Evolutionary conservation across 2,329 filamentous ascomycete species (phyloP).

Genomic region (Neophaeococcomyces mojaviensis): DNA sequence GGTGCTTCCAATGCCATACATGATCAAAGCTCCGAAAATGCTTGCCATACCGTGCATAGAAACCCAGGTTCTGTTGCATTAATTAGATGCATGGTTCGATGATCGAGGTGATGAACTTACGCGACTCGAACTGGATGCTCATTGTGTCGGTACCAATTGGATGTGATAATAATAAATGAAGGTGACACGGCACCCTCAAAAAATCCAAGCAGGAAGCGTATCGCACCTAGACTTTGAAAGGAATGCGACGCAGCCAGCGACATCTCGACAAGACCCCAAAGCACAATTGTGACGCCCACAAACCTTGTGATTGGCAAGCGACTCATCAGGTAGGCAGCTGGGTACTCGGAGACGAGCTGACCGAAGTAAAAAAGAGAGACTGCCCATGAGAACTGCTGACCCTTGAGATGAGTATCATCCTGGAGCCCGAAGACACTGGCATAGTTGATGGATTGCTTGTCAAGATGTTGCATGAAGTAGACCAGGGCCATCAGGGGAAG

Average conservation of each 20-base stretch:
- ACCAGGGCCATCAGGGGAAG: constrained; percentile 9
- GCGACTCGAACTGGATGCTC: constrained; percentile 37
- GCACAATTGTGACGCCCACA: constrained; percentile 10
- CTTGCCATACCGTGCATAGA: background rate
- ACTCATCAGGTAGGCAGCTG: constrained; percentile 3
- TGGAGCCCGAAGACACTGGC: constrained; percentile 7
- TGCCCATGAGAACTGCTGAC: constrained; percentile 25
- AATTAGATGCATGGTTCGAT: too few species aligned
- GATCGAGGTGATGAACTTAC: background rate
- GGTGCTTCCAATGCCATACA: constrained; percentile 5
- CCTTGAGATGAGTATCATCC: constrained; percentile 3
- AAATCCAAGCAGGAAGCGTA: constrained; percentile 40
- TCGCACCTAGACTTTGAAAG: constrained; percentile 37
- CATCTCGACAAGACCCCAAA: constrained; percentile 28
- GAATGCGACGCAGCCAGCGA: constrained; percentile 17
- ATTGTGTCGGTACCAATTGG: constrained; percentile 41
- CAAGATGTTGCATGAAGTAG: constrained; percentile 7
- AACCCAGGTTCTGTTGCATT: too few species aligned
- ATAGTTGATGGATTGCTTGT: constrained; percentile 6
- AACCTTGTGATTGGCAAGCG: constrained; percentile 2
- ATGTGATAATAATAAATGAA: constrained; percentile 44
- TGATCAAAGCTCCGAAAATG: constrained; percentile 2
- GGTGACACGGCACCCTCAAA: constrained; percentile 44
- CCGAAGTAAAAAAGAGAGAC: constrained; percentile 30
- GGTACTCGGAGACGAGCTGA: constrained; percentile 17